Base-by-base conservation (phyloP, 2,329 filamentous ascomycete species). In the Neoarthrinium moseri region DNA sequence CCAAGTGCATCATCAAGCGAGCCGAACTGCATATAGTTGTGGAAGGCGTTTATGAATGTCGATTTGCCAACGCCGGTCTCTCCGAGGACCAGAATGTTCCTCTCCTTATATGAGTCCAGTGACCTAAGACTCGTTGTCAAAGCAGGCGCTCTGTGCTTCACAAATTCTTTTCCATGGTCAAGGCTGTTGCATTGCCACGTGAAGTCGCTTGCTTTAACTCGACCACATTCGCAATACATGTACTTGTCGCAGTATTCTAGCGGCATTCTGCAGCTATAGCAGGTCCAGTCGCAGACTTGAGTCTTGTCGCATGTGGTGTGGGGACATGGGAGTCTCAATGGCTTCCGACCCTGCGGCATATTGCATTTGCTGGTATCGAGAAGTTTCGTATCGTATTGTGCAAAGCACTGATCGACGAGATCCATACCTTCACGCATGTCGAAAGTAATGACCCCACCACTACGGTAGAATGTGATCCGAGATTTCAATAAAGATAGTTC, bases 31-130 rank as follows among this genome's bases (percentile, higher is more conserved):
- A 75, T 47, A 45, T 75, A 75, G 48, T 76, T 76, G 51, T 70
- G 52, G 26, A 75, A 72, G 0, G 71, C 66, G 37, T 75, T 77
- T 55, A 76, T 74, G 33, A 68, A 76, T 0, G 73, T 75, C 1
- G 68, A 72, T 43, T 77, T 76, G 0, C 73, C 73, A 0, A 74
- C 73, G 0, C 72, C 73, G 1, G 72, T 73, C 51, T 75, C 71
- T 0, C 73, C 72, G 0, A 76, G 57, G 4, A 77, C 65, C 20
- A 76, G 49, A 15, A 76, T 70, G 34, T 74, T n/a, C n/a, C n/a
- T 75, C 20, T 23, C 23, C 7, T 29, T 29, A n/a, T n/a, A 8
- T n/a, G 26, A 29, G 26, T 29, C 26, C 26, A 8, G 26, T n/a
- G n/a, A n/a, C 26, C n/a, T n/a, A n/a, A n/a, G 26, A 8, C 26